Base-by-base conservation (phyloP, 176 grass and related monocot genomes). In the Olyra latifolia region DNA sequence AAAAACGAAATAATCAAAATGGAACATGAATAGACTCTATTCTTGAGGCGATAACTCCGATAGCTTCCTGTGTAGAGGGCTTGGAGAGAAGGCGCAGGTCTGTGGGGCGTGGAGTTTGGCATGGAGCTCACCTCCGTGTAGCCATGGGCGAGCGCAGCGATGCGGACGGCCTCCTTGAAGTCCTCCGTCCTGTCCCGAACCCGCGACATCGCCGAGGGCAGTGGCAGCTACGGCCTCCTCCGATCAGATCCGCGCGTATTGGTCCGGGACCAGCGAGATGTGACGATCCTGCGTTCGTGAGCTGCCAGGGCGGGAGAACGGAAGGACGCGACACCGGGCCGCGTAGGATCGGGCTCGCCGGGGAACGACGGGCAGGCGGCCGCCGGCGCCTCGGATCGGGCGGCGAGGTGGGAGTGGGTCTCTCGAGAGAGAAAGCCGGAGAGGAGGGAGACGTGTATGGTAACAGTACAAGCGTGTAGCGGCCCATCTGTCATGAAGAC, bases 181-280 rank as follows among this genome's bases (percentile, higher is more conserved):
- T 98, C 92, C 71, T 95, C 96, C 19, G 75, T 93, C 84, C 92
- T 89, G 66, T 98, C 90, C 84, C 82, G 91, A 54, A 89, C 78
- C 81, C 81, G 85, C 58, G 92, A 83, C 96, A 95, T 99, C 63
- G 82, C 87, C 39, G 20, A 81, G 27, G 27, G 70, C 20, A 56
- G 45, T 9, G 38, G 62, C 62, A 55, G 69, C 56, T 28, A 20
- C 71, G n/a, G 77, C 63, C 71, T 71, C 54, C 55, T 76, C 77
- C 11, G 48, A 28, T 47, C 77, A 89, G 87, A 85, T 89, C 87
- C 45, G 72, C 63, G 55, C 1, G 27, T 35, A 7, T 35, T 45
- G 14, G 35, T 4, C 45, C 14, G 23, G 7, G 62, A 68, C 35
- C 35, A 10, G 43, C 14, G 24, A 52, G 69, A 44, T 16, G 32